Conservation (phyloP, 1,284 basidiomycete species). For the Singerocomus inundabilis region DNA sequence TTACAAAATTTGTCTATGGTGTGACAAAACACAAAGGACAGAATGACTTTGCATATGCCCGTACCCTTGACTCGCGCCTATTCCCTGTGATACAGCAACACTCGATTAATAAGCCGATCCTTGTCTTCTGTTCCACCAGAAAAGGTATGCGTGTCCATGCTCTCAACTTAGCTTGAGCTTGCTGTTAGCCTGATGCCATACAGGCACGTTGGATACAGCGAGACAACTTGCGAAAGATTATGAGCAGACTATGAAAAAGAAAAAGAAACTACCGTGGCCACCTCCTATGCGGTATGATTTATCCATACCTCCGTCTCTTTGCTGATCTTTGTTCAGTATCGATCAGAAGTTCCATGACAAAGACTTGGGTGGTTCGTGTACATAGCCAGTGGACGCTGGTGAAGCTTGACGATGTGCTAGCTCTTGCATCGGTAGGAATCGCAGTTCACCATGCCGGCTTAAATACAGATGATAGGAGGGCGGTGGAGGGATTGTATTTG, state of each 20-base stretch:
- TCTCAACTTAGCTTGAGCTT: not conserved
- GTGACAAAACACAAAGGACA: conserved; percentile 54
- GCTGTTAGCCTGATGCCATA: not conserved
- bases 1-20: conserved; percentile 70
- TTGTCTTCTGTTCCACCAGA: conserved; percentile 85
- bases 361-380: conserved; percentile 52
- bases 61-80: conserved; percentile 72
- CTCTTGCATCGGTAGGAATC: conserved; percentile 63
- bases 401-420: conserved; percentile 35
- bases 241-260: conserved; percentile 50
- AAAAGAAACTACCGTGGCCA: conserved; percentile 62
- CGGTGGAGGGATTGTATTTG: conserved; percentile 70
- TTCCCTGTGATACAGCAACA: conserved; percentile 70
- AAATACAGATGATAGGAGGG: conserved; percentile 65
- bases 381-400: not conserved
- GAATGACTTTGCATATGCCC: conserved; percentile 82
- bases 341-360: conserved; percentile 59
- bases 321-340: conserved; percentile 39
- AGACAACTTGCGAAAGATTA: conserved; percentile 74
- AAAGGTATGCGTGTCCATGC: conserved; percentile 51
- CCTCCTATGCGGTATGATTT: conserved; percentile 46
- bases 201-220: conserved; percentile 68
- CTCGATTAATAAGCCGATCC: conserved; percentile 72
- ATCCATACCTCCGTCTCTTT: not conserved
- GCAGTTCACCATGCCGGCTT: conserved; percentile 89